These are phyloP conservation scores for Petunia axillaris DNA, from an alignment of 257 asterid species.

Conservation along the genomic window DNA sequence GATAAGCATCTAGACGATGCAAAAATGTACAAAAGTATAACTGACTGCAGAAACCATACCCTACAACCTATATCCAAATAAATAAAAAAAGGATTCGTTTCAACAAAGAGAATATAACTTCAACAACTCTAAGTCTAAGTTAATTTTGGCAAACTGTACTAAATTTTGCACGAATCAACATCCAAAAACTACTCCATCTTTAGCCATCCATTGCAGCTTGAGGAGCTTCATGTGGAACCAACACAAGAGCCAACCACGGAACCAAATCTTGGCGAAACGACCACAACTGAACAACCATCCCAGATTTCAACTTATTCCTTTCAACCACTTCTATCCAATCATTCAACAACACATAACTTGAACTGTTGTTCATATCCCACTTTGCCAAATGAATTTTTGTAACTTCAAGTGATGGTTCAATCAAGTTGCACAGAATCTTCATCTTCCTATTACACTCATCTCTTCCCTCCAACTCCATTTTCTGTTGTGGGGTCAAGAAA, in stretches of 20 bases:
- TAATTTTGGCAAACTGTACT: not conserved
- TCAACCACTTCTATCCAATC: not conserved
- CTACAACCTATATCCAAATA: no score
- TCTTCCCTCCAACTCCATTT: not conserved
- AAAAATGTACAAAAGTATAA: no score
- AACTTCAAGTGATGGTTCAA: not conserved
- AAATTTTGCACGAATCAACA: not conserved
- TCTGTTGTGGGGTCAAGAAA: constrained; percentile 14
- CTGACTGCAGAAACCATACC: no score
- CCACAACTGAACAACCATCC: no score
- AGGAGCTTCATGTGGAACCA: no score
- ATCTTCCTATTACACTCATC: not conserved
- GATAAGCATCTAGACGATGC: no score
- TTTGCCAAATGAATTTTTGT: constrained; percentile 14
- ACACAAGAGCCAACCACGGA: no score
- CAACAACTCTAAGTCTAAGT: not conserved
- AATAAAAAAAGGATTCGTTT: no score
- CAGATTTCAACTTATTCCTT: not conserved
- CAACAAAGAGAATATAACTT: no score
- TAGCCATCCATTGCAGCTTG: no score
- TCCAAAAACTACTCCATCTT: no score
- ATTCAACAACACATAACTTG: not conserved
- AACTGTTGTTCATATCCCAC: not conserved
- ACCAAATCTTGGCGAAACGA: no score
- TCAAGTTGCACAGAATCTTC: constrained; percentile 8